These are phyloP conservation scores for Darksidea phi DNA, from an alignment of 495 filamentous ascomycete genomes.

Conservation along the genomic window DNA sequence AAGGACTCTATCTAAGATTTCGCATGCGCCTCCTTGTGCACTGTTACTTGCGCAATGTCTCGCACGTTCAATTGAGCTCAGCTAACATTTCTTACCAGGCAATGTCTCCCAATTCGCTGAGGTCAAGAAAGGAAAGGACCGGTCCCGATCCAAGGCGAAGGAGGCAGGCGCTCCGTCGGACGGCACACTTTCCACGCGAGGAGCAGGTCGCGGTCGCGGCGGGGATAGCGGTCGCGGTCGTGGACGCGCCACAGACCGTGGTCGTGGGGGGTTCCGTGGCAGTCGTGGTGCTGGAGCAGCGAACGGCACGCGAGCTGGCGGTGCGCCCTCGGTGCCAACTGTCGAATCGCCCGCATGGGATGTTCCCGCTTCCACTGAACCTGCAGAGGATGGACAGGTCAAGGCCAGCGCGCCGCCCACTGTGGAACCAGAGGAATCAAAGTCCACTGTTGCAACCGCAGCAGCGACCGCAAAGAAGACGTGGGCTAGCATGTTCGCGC, in stretches of 20 bases:
- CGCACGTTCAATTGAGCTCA: background rate
- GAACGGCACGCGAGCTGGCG: conserved; percentile 40
- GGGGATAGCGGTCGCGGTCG: conserved; percentile 57
- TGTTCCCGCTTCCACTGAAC: conserved; percentile 20
- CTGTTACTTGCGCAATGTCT: background rate
- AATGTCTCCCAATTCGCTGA: conserved; percentile 91
- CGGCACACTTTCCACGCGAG: conserved; percentile 57
- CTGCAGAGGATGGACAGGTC: conserved; percentile 22
- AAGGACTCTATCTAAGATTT: conserved; percentile 38
- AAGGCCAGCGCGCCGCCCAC: conserved; percentile 38
- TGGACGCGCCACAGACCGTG: conserved; percentile 68
- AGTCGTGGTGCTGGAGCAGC: conserved; percentile 61
- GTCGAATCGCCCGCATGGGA: conserved; percentile 44
- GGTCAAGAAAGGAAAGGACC: conserved; percentile 88
- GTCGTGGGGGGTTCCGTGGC: conserved; percentile 68
- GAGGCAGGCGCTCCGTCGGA: conserved; percentile 54
- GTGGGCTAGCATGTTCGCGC: conserved; percentile 63
- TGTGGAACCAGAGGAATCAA: conserved; percentile 44
- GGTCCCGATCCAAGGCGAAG: conserved; percentile 79
- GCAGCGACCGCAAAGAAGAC: conserved; percentile 54
- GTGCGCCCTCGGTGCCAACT: conserved; percentile 39
- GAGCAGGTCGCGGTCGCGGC: conserved; percentile 67
- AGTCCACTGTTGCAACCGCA: conserved; percentile 49
- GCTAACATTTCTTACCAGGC: conserved; percentile 53
- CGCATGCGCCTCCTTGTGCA: too few species aligned